Conservation (phyloP, 1,284 basidiomycete species). For the Apiotrichum sp. region DNA sequence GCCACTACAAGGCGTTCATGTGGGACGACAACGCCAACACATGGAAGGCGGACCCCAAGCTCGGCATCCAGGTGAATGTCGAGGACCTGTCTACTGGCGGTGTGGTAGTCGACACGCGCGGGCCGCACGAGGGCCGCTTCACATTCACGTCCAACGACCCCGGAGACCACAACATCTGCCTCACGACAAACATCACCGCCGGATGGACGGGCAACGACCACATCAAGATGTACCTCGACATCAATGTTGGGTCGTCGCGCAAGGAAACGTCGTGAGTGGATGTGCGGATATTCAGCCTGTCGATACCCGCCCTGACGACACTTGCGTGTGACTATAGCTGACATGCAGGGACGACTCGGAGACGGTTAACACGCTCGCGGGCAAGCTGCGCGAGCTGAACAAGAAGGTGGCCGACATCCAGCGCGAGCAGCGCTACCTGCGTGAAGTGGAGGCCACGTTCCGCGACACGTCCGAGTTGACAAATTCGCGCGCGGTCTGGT, state of each 20-base stretch:
- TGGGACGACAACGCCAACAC: slow-evolving; percentile 69
- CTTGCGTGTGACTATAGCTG: too few relatives aligned
- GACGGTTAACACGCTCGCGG: slow-evolving; percentile 80
- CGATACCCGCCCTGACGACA: too few relatives aligned
- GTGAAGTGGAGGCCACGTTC: slow-evolving; percentile 90
- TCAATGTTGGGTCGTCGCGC: slow-evolving; percentile 82
- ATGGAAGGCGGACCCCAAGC: slow-evolving; percentile 67
- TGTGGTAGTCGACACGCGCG: slow-evolving; percentile 74
- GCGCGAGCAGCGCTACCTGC: slow-evolving; percentile 94
- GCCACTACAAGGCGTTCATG: slow-evolving; percentile 86
- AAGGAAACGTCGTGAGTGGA: slow-evolving; percentile 61
- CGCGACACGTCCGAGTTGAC: slow-evolving; percentile 81
- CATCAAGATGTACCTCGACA: slow-evolving; percentile 89
- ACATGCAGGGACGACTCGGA: slow-evolving; percentile 56
- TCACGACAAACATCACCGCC: slow-evolving; percentile 76
- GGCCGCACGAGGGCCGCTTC: slow-evolving; percentile 83
- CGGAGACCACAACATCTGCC: slow-evolving; percentile 94
- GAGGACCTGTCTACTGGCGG: slow-evolving; percentile 48
- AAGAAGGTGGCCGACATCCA: slow-evolving; percentile 85
- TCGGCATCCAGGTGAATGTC: slow-evolving; percentile 86
- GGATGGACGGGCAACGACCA: slow-evolving; percentile 77
- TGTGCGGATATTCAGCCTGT: too few relatives aligned
- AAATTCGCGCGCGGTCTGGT: slow-evolving; percentile 88
- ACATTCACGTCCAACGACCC: slow-evolving; percentile 91
- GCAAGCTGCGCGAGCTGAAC: slow-evolving; percentile 85